phyloP scores from a whole-genome alignment of 192 early-diverging fungal species.

The Backusella westeae region DNA sequence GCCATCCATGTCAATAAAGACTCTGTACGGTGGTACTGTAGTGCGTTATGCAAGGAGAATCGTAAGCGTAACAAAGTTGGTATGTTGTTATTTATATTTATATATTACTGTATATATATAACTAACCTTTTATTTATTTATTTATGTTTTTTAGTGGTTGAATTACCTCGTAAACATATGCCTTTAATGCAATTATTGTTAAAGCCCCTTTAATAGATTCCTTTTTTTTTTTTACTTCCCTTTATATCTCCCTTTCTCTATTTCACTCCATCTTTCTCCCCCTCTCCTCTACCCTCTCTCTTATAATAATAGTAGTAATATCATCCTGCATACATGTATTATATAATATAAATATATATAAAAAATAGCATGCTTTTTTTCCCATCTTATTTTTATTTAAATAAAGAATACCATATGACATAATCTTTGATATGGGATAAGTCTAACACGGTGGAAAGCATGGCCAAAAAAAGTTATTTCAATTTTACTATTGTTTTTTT shows the following conservation, averaged over 20 bases:
- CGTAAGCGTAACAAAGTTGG: conserved; percentile 15
- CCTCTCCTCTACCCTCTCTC: neutral
- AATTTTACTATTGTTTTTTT: neutral
- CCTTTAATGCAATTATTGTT: conserved; percentile 22
- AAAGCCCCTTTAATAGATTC: conserved; percentile 2
- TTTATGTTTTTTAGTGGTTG: conserved; percentile 18
- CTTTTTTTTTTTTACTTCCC: neutral
- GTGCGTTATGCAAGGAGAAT: conserved; percentile 6
- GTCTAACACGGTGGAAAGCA: neutral
- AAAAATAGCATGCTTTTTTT: conserved; percentile 4
- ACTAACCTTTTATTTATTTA: neutral
- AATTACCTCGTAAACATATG: conserved; percentile 29
- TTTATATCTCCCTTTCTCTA: neutral
- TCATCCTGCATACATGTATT: conserved; percentile 3
- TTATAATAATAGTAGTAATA: neutral
- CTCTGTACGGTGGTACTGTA: conserved; percentile 1
- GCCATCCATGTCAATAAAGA: conserved; percentile 7
- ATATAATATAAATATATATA: conserved; percentile 5
- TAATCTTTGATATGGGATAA: neutral
- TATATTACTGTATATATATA: neutral
- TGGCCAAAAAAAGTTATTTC: neutral
- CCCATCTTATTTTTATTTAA: neutral
- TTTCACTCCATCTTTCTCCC: neutral
- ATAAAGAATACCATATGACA: neutral
- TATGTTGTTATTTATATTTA: neutral